A percentile compares a stretch with the other conserved stretches of the same genome.
phyloP scores from a whole-genome alignment of 108 stramenopile species.

The Pseudonitzschia pungens region DNA sequence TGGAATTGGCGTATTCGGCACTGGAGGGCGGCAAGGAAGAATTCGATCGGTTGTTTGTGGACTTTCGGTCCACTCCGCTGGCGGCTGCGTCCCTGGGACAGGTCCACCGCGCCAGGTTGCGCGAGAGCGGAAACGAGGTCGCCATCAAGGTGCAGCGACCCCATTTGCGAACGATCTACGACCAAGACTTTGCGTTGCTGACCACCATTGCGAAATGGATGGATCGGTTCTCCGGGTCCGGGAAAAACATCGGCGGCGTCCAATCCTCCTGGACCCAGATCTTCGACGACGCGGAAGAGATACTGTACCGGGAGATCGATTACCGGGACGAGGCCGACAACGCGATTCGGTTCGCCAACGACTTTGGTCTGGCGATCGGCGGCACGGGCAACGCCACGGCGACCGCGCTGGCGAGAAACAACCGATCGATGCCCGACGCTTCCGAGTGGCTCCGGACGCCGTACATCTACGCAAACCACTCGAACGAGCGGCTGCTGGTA shows the following conservation, averaged over 20 bases:
- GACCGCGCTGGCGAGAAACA: constrained; percentile 62
- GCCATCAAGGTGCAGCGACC: constrained; percentile 93
- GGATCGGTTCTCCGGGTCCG: constrained; percentile 50
- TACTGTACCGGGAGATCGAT: constrained; percentile 95
- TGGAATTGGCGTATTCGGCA: constrained; percentile 72
- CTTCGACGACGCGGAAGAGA: constrained; percentile 85
- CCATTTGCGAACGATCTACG: constrained; percentile 79
- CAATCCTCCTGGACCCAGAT: constrained; percentile 82
- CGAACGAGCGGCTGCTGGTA: constrained; percentile 67
- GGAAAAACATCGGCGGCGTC: constrained; percentile 65
- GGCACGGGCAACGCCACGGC: constrained; percentile 45
- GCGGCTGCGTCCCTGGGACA: constrained; percentile 90
- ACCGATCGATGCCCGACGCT: constrained; percentile 62
- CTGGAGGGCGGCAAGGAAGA: constrained; percentile 51
- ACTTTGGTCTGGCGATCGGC: constrained; percentile 84
- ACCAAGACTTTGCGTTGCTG: constrained; percentile 86
- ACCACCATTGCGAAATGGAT: constrained; percentile 71
- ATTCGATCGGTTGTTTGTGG: constrained; percentile 66
- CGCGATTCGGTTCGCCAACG: constrained; percentile 75
- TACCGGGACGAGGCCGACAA: constrained; percentile 93
- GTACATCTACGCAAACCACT: constrained; percentile 65
- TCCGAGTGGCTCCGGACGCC: constrained; percentile 80
- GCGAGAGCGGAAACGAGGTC: constrained; percentile 56
- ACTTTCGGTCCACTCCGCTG: constrained; percentile 82
- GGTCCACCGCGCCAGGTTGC: constrained; percentile 84